Evolutionary conservation across 352 stramenopile genomes (phyloP).

Genomic region (Globisporangium echinulatum): DNA sequence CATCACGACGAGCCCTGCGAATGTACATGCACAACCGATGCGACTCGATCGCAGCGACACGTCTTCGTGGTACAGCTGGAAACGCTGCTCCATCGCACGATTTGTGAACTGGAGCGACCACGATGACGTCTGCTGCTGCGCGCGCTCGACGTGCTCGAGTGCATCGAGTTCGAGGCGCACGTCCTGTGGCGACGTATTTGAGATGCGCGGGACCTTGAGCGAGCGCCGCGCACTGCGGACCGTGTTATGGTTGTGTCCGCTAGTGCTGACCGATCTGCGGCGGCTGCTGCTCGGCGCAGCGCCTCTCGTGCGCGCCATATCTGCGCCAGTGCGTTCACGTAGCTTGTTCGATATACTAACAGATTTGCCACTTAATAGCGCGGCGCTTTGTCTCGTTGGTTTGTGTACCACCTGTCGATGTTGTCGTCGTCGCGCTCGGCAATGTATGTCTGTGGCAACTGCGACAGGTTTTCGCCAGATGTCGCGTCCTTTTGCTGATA

Average conservation of each 20-base stretch:
- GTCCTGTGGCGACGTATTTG: conserved; percentile 37
- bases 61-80: conserved; percentile 60
- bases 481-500: no score
- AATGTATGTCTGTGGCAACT: no score
- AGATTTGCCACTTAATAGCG: no score
- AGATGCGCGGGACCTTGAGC: conserved; percentile 31
- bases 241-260: background rate
- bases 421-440: no score
- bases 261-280: background rate
- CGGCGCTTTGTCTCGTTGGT: no score
- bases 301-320: background rate
- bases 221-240: background rate
- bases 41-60: conserved; percentile 28
- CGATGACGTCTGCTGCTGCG: conserved; percentile 25
- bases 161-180: conserved; percentile 41
- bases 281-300: no score
- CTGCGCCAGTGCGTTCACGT: background rate
- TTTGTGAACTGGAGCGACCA: conserved; percentile 46
- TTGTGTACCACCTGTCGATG: no score
- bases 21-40: conserved; percentile 23
- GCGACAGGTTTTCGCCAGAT: no score
- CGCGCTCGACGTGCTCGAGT: conserved; percentile 33
- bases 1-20: conserved; percentile 29
- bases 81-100: conserved; percentile 36
- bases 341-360: no score